Percentiles rank a stretch among this genome's conserved stretches.
Evolutionary conservation across 176 grass and related monocot genomes (phyloP).

Genomic region (Carex parvula): DNA sequence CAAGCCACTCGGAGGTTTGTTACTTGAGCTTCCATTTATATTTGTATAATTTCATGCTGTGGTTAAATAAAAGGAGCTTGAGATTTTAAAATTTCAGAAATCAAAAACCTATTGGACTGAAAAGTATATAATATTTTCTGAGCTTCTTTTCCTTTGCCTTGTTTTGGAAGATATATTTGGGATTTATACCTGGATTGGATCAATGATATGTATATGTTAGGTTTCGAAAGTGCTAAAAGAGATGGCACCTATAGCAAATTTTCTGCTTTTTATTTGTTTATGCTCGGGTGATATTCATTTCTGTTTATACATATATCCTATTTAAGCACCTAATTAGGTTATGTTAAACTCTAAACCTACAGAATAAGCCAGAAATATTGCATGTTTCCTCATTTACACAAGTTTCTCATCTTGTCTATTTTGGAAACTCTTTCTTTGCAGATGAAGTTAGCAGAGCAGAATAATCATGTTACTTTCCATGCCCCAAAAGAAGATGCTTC

Average conservation of each 20-base stretch:
- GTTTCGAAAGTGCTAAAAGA: not conserved
- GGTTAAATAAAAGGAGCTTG: not conserved
- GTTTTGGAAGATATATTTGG: not conserved
- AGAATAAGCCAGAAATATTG: not conserved
- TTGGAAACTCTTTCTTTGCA: slow-evolving; percentile 40
- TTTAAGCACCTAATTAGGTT: not conserved
- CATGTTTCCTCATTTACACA: slow-evolving; percentile 8
- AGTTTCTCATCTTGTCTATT: slow-evolving; percentile 23
- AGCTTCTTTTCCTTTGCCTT: slow-evolving; percentile 13
- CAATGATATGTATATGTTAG: not conserved
- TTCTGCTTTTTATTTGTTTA: not conserved
- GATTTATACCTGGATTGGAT: not conserved
- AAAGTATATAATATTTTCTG: not conserved
- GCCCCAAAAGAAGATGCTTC: slow-evolving; percentile 48
- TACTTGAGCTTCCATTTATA: not conserved
- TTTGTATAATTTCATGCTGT: slow-evolving; percentile 1
- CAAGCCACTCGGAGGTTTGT: slow-evolving; percentile 61
- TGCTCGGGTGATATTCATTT: not conserved
- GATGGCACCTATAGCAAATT: not conserved
- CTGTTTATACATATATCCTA: not conserved
- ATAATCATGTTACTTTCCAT: slow-evolving; percentile 56
- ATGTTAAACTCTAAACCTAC: not conserved
- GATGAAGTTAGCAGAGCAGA: slow-evolving; percentile 50
- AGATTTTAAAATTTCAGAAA: not conserved
- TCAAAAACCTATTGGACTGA: not conserved